Evolutionary conservation across 148 eudicot genomes (phyloP), one percentile per base, ranked within the genome.

Genomic region (Selenicereus undatus): DNA sequence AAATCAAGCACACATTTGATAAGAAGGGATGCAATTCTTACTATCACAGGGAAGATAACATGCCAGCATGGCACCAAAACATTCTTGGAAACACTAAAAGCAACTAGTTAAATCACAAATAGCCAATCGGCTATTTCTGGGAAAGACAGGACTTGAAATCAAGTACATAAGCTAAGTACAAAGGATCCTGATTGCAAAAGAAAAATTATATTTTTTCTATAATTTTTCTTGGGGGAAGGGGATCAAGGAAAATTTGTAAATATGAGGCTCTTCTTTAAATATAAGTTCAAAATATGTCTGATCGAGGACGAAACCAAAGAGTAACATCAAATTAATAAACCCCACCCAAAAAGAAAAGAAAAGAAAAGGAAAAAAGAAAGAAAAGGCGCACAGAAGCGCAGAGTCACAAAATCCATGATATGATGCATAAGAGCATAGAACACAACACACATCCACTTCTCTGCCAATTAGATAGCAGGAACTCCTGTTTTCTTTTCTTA

Each of bases 1-100:
- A 64, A 81, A 85, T 54, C 11, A 76, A 80, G 73, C 4, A 11
- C 66, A 78, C 30, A 17, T 17, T 36, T 50, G 36, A 65, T 54
- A 65, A 65, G 78, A 18, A 24, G 74, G 20, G 26, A n/a, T 16
- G 52, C 71, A 17, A 50, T 39, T 39, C 43, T 39, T 74, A 32
- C 30, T 35, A 30, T 51, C 32, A 74, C 42, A 43, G 10, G 11
- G 30, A n/a, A 58, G 32, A 60, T 11, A 75, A 48, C 10, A 51
- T 27, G 52, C 52, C 52, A 48, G 51, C 12, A 48, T 48, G 51
- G 11, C 51, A 48, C 7, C 10, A 8, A 48, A 48, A 48, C 51
- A 48, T 48, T 48, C 13, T 48, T 10, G 0, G 52, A 48, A 48
- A 0, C 52, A 4, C 8, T 8, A 48, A 12, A 10, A 48, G 14